phyloP scores from a whole-genome alignment of 2,329 filamentous ascomycete species.

The Penicillium sp. region DNA sequence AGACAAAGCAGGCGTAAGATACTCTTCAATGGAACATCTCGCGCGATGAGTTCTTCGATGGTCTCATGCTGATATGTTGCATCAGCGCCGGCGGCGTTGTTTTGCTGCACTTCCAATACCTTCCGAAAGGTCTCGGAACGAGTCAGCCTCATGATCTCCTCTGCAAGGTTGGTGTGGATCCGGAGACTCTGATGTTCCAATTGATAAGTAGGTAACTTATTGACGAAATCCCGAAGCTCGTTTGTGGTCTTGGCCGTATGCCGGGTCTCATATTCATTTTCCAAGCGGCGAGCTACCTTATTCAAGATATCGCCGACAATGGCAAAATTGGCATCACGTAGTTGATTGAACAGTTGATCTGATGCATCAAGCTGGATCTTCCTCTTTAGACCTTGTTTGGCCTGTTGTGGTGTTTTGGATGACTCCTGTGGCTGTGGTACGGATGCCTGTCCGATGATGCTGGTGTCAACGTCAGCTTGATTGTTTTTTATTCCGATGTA shows the following conservation, averaged over 20 bases:
- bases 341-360: conserved; percentile 81
- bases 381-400: conserved; percentile 68
- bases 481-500: conserved; percentile 89
- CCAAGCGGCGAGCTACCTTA: conserved; percentile 81
- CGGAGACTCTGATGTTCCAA: conserved; percentile 91
- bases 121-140: conserved; percentile 84
- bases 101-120: conserved; percentile 90
- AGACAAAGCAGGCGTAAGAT: conserved; percentile 83
- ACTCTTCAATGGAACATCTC: conserved; percentile 74
- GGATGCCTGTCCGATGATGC: conserved; percentile 71
- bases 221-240: conserved; percentile 93
- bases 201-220: conserved; percentile 85
- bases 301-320: conserved; percentile 87
- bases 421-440: conserved; percentile 55
- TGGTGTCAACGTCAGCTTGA: conserved; percentile 87
- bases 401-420: conserved; percentile 46
- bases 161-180: conserved; percentile 84
- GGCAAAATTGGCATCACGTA: conserved; percentile 91
- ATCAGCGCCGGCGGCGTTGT: conserved; percentile 85
- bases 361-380: conserved; percentile 86
- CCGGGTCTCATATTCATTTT: conserved; percentile 82
- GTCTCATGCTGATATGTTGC: conserved; percentile 83
- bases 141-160: conserved; percentile 93
- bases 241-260: conserved; percentile 83
- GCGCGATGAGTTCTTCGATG: conserved; percentile 91